phyloP scores from a whole-genome alignment of 805 yeast species.

The Saturnispora kantuleensis region DNA sequence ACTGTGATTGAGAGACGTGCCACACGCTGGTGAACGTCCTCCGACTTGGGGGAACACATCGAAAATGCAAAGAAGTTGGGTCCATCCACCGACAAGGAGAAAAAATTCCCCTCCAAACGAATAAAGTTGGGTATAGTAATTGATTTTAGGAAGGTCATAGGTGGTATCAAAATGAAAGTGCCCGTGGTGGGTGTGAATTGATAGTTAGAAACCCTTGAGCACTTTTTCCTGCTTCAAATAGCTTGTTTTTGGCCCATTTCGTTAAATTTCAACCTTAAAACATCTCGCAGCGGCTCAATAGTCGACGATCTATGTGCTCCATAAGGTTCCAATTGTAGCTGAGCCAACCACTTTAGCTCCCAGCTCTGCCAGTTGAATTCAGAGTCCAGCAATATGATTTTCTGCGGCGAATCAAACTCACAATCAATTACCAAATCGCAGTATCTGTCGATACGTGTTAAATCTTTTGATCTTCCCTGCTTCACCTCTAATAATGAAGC shows the following conservation, averaged over 20 bases:
- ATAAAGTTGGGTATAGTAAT: neutral
- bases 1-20: conserved; percentile 24
- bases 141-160: neutral
- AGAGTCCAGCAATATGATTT: conserved; percentile 3
- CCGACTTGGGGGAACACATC: conserved; percentile 4
- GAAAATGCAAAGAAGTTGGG: neutral
- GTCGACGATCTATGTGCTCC: neutral
- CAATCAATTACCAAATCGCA: conserved; percentile 4
- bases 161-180: too few relatives aligned
- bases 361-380: conserved; percentile 1
- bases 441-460: conserved; percentile 3
- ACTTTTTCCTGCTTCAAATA: too few relatives aligned
- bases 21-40: conserved; percentile 18
- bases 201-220: too few relatives aligned
- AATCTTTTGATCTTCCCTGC: neutral
- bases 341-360: too few relatives aligned
- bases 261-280: too few relatives aligned
- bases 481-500: neutral
- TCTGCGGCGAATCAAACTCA: neutral
- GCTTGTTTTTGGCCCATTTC: too few relatives aligned
- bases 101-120: neutral
- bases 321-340: neutral
- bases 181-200: too few relatives aligned
- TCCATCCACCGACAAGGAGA: neutral
- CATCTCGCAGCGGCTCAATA: too few relatives aligned